A percentile compares a stretch with the other conserved stretches of the same genome.
These are phyloP conservation scores for Phytophthora syringae DNA, from an alignment of 352 stramenopile genomes.

Conservation along the genomic window DNA sequence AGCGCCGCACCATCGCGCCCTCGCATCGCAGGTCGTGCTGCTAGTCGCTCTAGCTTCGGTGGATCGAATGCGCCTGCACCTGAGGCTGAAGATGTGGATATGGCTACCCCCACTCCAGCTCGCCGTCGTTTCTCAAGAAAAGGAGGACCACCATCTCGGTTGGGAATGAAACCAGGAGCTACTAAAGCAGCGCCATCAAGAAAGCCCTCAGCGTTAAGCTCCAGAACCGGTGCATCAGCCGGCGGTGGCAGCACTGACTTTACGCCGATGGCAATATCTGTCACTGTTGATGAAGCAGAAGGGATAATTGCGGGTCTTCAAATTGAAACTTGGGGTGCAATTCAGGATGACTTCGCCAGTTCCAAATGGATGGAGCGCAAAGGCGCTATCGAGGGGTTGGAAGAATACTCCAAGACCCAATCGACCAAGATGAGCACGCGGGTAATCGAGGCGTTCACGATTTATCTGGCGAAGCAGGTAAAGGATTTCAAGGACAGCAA, in stretches of 20 bases:
- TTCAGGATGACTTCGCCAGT: constrained; percentile 69
- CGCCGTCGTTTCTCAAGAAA: constrained; percentile 34
- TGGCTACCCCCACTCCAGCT: constrained; percentile 24
- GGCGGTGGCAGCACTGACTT: constrained; percentile 56
- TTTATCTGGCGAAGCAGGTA: constrained; percentile 77
- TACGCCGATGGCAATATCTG: constrained; percentile 63
- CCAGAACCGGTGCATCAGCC: constrained; percentile 13
- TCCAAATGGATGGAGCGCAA: constrained; percentile 88
- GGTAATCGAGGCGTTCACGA: constrained; percentile 76
- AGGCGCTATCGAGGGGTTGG: constrained; percentile 70
- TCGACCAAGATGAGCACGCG: constrained; percentile 58
- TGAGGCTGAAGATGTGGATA: constrained; percentile 42
- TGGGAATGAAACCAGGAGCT: constrained; percentile 52
- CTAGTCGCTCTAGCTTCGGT: constrained; percentile 33
- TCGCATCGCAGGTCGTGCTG: constrained; percentile 32
- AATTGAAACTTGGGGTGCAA: constrained; percentile 64
- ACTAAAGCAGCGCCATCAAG: constrained; percentile 32
- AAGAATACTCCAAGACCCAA: constrained; percentile 63
- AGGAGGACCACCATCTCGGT: constrained; percentile 57
- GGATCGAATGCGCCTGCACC: constrained; percentile 4
- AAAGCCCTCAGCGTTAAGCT: constrained; percentile 30
- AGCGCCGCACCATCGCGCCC: no score
- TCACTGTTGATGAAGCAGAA: constrained; percentile 76
- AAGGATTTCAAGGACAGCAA: constrained; percentile 92
- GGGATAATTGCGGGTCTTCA: constrained; percentile 57